Conservation (phyloP, 2,329 filamentous ascomycete genomes). For the Monilinia laxa region DNA sequence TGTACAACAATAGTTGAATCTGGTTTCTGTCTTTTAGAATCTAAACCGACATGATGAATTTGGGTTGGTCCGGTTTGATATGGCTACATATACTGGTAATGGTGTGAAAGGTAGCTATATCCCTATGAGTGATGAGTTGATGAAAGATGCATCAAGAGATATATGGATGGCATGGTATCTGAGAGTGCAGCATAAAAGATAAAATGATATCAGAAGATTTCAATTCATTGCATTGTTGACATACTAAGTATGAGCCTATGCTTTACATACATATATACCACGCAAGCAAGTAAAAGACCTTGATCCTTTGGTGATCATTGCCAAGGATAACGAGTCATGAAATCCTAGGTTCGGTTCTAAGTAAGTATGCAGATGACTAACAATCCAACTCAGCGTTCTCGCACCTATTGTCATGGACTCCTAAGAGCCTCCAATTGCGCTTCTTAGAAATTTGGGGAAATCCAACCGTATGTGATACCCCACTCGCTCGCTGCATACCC, state of each 20-base stretch:
- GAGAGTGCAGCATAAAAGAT: neutral
- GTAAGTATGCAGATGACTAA: neutral
- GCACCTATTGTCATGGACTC: neutral
- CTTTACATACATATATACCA: neutral
- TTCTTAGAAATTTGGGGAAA: neutral
- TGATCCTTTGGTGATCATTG: neutral
- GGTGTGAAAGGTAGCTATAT: slow-evolving; percentile 7
- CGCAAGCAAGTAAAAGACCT: neutral
- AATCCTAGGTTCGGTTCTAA: neutral
- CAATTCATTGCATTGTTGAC: neutral
- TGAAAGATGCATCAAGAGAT: neutral
- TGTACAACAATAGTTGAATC: slow-evolving; percentile 21
- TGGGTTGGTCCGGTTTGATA: slow-evolving; percentile 5
- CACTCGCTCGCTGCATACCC: neutral
- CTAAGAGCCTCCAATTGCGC: neutral
- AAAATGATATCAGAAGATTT: neutral
- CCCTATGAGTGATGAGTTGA: slow-evolving; percentile 17
- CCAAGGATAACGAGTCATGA: neutral
- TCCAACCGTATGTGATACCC: neutral
- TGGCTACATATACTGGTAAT: neutral
- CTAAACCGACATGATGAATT: slow-evolving; percentile 6
- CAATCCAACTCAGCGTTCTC: neutral
- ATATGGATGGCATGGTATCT: neutral
- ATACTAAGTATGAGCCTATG: neutral
- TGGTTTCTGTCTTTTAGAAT: slow-evolving; percentile 19